These are phyloP conservation scores for Abortiporus biennis DNA, from an alignment of 1,284 basidiomycete species.

Conservation along the genomic window DNA sequence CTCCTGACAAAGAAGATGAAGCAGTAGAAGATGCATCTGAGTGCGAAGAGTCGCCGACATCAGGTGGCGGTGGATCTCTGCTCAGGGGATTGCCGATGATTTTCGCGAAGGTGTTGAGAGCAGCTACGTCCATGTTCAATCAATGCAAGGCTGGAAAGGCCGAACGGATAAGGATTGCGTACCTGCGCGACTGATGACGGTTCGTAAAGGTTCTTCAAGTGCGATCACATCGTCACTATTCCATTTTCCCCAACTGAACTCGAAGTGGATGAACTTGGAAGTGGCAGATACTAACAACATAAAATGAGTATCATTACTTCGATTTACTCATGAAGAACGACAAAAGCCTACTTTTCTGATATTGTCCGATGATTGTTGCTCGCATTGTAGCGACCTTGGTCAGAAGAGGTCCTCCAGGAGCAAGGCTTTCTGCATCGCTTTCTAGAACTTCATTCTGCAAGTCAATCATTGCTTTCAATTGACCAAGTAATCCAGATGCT, in stretches of 20 bases:
- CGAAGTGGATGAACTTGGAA: conserved; percentile 42
- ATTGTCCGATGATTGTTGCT: conserved; percentile 18
- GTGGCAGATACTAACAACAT: conserved; percentile 29
- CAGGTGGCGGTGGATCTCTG: conserved; percentile 1
- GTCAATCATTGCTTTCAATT: conserved; percentile 29
- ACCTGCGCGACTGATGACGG: conserved; percentile 37
- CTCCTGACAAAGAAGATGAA: conserved; percentile 17
- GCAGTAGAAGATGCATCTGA: too few relatives aligned
- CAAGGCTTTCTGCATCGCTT: conserved; percentile 27
- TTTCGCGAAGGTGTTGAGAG: conserved; percentile 26
- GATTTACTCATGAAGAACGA: not conserved
- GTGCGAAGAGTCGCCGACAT: too few relatives aligned
- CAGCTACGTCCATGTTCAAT: conserved; percentile 19
- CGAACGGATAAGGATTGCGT: too few relatives aligned
- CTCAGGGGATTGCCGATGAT: conserved; percentile 16
- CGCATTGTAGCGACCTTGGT: conserved; percentile 24
- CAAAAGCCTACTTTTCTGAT: conserved; percentile 17
- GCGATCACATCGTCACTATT: conserved; percentile 46
- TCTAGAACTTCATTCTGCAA: conserved; percentile 37
- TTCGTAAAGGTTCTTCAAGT: conserved; percentile 36
- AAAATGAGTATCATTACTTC: not conserved
- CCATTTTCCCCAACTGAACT: conserved; percentile 49
- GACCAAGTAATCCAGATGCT: conserved; percentile 27
- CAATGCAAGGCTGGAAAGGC: too few relatives aligned
- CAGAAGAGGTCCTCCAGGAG: conserved; percentile 24